phyloP scores from a whole-genome alignment of 768 basidiomycete species.

The Suillus brevipes region DNA sequence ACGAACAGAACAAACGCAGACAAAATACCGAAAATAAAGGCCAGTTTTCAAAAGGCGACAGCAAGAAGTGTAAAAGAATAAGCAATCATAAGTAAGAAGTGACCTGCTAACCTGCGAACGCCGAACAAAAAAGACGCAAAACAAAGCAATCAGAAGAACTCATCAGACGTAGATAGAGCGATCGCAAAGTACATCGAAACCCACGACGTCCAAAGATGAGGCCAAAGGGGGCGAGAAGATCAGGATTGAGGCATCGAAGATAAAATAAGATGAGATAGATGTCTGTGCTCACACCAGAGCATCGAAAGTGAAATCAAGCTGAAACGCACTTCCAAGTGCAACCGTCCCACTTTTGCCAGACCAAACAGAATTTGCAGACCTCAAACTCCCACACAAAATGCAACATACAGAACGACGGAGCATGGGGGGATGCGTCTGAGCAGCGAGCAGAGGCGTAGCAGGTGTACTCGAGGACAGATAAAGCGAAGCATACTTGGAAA shows the following conservation, averaged over 20 bases:
- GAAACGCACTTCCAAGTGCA: constrained; percentile 71
- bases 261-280: background rate
- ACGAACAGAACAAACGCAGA: background rate
- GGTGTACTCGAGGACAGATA: background rate
- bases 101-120: background rate
- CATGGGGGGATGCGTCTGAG: constrained; percentile 21
- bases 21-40: background rate
- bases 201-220: background rate
- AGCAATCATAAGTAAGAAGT: constrained; percentile 1
- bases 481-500: background rate
- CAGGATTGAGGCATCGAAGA: background rate
- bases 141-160: too few relatives aligned
- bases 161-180: background rate
- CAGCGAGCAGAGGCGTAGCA: constrained; percentile 10
- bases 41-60: background rate
- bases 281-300: background rate
- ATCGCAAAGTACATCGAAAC: constrained; percentile 3
- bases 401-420: constrained; percentile 44
- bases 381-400: constrained; percentile 44
- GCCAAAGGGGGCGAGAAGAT: background rate
- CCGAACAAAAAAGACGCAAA: background rate
- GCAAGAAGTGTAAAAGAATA: background rate
- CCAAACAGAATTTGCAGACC: constrained; percentile 20
- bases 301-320: constrained; percentile 43
- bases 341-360: constrained; percentile 34